Evolutionary conservation across 2,329 filamentous ascomycete species (phyloP).

Genomic region (Clarireedia sp.): DNA sequence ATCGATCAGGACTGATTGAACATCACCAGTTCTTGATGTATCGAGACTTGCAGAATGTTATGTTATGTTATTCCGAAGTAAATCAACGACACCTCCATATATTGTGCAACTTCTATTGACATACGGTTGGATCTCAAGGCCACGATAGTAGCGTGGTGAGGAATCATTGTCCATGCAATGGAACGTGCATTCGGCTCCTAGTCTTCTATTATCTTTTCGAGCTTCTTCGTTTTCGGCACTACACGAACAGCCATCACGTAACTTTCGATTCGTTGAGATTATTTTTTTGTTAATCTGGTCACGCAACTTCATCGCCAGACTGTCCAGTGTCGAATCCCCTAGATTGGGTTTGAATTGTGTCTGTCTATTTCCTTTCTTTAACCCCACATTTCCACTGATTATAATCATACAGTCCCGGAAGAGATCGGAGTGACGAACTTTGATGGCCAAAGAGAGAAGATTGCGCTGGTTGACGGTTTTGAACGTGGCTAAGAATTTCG

Average conservation of each 20-base stretch:
- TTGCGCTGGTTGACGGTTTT: background rate
- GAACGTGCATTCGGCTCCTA: too few species aligned
- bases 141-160: too few species aligned
- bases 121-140: too few species aligned
- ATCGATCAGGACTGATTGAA: too few species aligned
- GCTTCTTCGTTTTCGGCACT: background rate
- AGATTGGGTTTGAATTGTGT: background rate
- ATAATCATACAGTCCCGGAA: conserved; percentile 1
- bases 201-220: too few species aligned
- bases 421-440: background rate
- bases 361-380: background rate
- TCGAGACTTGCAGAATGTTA: too few species aligned
- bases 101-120: too few species aligned
- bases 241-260: rapidly evolving
- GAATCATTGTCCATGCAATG: too few species aligned
- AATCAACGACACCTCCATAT: too few species aligned
- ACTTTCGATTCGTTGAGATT: too few species aligned
- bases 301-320: background rate
- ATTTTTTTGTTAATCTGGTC: background rate
- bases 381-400: background rate
- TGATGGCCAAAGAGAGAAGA: background rate
- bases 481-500: background rate
- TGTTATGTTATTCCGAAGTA: too few species aligned
- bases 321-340: background rate
- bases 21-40: too few species aligned